Evolutionary conservation across 1,284 basidiomycete genomes (phyloP).

Genomic region (Heterobasidion irregulare): DNA sequence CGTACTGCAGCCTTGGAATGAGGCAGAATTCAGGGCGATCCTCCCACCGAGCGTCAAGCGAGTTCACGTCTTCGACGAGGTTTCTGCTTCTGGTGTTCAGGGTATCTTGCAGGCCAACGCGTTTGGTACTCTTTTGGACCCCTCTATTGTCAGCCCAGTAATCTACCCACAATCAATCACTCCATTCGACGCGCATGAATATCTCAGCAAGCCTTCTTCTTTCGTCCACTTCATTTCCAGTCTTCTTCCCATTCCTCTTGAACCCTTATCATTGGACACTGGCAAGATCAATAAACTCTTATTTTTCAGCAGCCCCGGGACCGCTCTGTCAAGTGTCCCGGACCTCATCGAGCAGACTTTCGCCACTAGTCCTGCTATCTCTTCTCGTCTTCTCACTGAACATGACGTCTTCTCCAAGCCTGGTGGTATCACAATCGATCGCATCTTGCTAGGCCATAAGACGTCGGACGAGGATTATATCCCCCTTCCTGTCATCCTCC

Average conservation of each 20-base stretch:
- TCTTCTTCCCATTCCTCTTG: constrained; percentile 11
- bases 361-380: constrained; percentile 35
- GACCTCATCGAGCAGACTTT: constrained; percentile 54
- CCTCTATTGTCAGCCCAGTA: constrained; percentile 25
- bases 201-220: constrained; percentile 33
- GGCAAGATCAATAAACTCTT: constrained; percentile 44
- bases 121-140: constrained; percentile 49
- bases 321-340: constrained; percentile 44
- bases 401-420: constrained; percentile 63
- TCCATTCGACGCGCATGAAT: constrained; percentile 45
- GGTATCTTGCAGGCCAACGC: constrained; percentile 70
- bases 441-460: constrained; percentile 50
- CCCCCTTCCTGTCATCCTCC: constrained; percentile 43
- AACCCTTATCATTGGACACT: constrained; percentile 15
- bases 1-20: constrained; percentile 72
- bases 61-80: constrained; percentile 71
- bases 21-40: constrained; percentile 43
- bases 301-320: constrained; percentile 53
- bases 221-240: constrained; percentile 38
- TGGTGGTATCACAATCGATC: constrained; percentile 56
- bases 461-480: constrained; percentile 20
- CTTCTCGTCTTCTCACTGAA: constrained; percentile 51
- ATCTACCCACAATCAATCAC: constrained; percentile 54
- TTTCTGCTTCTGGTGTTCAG: constrained; percentile 47
- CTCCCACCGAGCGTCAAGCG: constrained; percentile 50